Evolutionary conservation across 164 flowering plant species (phyloP).

Genomic region (Vitis riparia): DNA sequence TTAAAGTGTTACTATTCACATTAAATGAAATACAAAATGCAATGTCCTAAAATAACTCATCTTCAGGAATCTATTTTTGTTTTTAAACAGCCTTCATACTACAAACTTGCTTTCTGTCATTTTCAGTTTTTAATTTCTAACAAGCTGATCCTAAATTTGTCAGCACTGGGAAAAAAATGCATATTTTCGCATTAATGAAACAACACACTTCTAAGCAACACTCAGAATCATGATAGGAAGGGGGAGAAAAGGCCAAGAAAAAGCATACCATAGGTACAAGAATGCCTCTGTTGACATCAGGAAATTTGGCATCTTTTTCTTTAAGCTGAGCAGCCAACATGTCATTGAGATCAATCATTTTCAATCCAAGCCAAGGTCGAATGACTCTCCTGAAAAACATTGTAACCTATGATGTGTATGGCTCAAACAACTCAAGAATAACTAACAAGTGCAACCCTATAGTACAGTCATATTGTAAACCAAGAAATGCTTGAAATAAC

Average conservation of each 20-base stretch:
- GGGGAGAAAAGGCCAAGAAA: neutral
- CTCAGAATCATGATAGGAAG: neutral
- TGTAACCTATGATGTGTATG: slow-evolving; percentile 1
- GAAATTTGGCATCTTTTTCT: slow-evolving; percentile 73
- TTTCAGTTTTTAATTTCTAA: too few relatives aligned
- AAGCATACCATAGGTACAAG: slow-evolving; percentile 82
- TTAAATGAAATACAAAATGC: too few relatives aligned
- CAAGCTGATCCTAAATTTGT: neutral
- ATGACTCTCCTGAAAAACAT: slow-evolving; percentile 78
- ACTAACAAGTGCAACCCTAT: neutral
- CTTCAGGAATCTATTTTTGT: too few relatives aligned
- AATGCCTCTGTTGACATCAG: slow-evolving; percentile 68
- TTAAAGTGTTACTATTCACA: too few relatives aligned
- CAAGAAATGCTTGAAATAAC: neutral
- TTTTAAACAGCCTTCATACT: too few relatives aligned
- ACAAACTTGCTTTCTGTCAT: too few relatives aligned
- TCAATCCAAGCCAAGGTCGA: slow-evolving; percentile 95
- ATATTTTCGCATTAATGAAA: neutral
- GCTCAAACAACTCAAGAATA: neutral
- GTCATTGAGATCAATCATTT: slow-evolving; percentile 88
- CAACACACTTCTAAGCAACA: neutral
- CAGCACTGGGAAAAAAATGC: neutral
- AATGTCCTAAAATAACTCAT: too few relatives aligned
- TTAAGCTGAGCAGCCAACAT: slow-evolving; percentile 82
- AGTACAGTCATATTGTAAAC: neutral